These are phyloP conservation scores for Entomortierella beljakovae DNA, from an alignment of 192 early-diverging fungal genomes.

Conservation along the genomic window DNA sequence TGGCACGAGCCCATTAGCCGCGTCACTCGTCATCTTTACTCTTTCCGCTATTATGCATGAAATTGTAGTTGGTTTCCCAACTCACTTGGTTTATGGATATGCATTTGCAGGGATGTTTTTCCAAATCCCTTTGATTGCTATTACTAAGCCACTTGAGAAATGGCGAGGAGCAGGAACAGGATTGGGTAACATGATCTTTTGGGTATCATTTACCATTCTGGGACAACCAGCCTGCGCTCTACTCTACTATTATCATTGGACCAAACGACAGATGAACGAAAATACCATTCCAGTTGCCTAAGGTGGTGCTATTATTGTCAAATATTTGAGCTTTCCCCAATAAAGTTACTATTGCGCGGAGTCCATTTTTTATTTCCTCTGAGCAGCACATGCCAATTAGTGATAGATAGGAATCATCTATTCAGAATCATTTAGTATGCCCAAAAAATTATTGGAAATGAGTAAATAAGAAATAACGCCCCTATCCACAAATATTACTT, in stretches of 20 bases:
- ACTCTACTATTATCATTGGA: conserved; percentile 76
- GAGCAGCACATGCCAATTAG: neutral
- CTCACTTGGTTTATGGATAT: conserved; percentile 81
- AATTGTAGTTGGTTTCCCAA: conserved; percentile 86
- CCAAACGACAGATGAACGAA: conserved; percentile 40
- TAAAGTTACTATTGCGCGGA: too few relatives aligned
- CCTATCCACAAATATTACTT: too few relatives aligned
- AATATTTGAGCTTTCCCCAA: too few relatives aligned
- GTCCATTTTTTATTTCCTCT: too few relatives aligned
- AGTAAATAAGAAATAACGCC: too few relatives aligned
- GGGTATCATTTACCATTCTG: conserved; percentile 85
- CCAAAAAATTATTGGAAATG: too few relatives aligned
- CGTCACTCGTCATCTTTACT: conserved; percentile 77
- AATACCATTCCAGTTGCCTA: neutral
- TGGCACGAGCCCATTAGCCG: conserved; percentile 66
- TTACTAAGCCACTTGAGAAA: conserved; percentile 75
- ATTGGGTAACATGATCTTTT: conserved; percentile 83
- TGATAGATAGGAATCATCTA: too few relatives aligned
- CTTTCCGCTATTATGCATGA: conserved; percentile 90
- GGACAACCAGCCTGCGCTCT: conserved; percentile 81
- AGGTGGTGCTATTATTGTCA: neutral
- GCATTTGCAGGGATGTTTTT: conserved; percentile 85
- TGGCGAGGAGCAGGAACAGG: conserved; percentile 77
- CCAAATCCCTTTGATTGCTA: conserved; percentile 81
- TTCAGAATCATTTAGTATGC: too few relatives aligned